Evolutionary conservation across 2,329 filamentous ascomycete species (phyloP).

Genomic region (Xylaria sp.): DNA sequence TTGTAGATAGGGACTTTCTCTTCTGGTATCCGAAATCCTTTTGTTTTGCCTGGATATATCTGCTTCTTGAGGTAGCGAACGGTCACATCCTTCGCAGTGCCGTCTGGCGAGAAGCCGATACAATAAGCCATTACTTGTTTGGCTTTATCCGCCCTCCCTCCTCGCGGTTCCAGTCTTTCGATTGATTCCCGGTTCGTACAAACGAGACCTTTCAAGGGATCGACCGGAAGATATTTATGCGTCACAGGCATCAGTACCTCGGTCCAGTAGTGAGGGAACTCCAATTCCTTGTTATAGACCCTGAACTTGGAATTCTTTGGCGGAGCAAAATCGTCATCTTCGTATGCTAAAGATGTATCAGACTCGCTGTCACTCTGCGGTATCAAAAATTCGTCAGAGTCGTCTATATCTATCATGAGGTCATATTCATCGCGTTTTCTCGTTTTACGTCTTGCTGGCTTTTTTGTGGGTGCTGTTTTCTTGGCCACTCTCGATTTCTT

Average conservation of each 20-base stretch:
- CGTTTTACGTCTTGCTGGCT: conserved; percentile 22
- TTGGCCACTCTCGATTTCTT: conserved; percentile 36
- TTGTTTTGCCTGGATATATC: conserved; percentile 81
- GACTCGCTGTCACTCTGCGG: conserved; percentile 52
- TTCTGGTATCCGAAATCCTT: conserved; percentile 69
- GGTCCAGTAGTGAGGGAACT: conserved; percentile 87
- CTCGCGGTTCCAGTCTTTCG: conserved; percentile 74
- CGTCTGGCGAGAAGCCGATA: conserved; percentile 74
- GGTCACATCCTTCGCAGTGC: conserved; percentile 91
- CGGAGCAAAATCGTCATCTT: conserved; percentile 40
- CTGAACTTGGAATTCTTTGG: conserved; percentile 38
- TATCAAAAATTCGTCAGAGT: conserved; percentile 45
- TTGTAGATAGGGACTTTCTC: conserved; percentile 80
- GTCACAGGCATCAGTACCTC: conserved; percentile 81
- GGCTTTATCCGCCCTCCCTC: conserved; percentile 73
- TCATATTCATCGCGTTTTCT: conserved; percentile 26
- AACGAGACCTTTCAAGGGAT: conserved; percentile 67
- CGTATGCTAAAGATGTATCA: conserved; percentile 55
- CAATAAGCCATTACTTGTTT: conserved; percentile 90
- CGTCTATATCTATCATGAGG: conserved; percentile 32
- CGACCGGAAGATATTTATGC: conserved; percentile 72
- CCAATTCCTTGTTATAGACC: conserved; percentile 68
- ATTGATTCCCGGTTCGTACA: conserved; percentile 68
- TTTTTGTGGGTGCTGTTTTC: conserved; percentile 21
- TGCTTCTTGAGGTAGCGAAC: conserved; percentile 81